Evolutionary conservation across 1,284 basidiomycete species (phyloP).

Genomic region (Hymenochaete sp.): DNA sequence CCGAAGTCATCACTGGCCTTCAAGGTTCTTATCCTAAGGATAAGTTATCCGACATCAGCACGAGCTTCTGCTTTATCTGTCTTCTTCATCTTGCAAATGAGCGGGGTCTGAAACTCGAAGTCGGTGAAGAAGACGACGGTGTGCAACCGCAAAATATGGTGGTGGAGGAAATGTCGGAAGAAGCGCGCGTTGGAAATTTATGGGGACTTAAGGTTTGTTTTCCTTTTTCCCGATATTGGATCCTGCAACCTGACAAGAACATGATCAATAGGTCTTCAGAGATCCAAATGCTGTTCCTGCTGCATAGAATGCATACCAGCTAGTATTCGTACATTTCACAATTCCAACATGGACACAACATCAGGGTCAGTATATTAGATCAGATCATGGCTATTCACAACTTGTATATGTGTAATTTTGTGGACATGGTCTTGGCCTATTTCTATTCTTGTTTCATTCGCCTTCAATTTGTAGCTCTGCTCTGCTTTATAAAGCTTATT

Average conservation of each 20-base stretch:
- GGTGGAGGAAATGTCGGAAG: conserved; percentile 24
- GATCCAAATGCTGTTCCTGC: conserved; percentile 56
- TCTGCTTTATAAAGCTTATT: no score
- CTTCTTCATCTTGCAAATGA: conserved; percentile 93
- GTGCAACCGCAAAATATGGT: conserved; percentile 23
- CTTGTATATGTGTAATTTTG: conserved; percentile 13
- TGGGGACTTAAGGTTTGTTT: conserved; percentile 64
- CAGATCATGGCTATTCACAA: background rate
- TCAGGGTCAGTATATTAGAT: background rate
- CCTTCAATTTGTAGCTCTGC: no score
- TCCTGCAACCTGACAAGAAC: background rate
- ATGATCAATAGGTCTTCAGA: conserved; percentile 48
- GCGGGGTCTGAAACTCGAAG: conserved; percentile 79
- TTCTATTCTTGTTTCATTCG: conserved; percentile 4
- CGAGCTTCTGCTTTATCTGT: conserved; percentile 99
- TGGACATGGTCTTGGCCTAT: background rate
- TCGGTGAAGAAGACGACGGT: conserved; percentile 30
- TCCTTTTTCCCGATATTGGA: background rate
- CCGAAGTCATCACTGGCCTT: conserved; percentile 76
- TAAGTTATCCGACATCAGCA: conserved; percentile 97
- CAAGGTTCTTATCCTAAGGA: conserved; percentile 80
- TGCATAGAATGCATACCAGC: conserved; percentile 29
- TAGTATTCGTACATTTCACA: background rate
- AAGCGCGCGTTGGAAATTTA: conserved; percentile 56
- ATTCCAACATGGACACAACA: background rate